phyloP scores from a whole-genome alignment of 2,329 filamentous ascomycete species.

The Xylaria sp. region DNA sequence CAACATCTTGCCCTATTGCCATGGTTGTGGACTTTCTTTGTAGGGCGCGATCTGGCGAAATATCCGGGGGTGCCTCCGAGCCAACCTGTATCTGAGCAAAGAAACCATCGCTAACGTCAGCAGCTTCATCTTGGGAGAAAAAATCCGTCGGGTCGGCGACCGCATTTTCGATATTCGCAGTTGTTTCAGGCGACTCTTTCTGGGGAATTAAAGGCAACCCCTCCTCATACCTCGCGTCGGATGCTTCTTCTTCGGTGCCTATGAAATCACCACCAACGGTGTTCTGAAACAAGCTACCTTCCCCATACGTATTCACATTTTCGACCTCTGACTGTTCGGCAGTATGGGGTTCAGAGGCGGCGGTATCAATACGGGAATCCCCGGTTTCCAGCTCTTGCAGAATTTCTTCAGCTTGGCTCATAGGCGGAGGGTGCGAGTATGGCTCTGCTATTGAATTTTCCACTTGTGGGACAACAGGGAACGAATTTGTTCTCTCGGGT shows the following conservation, averaged over 20 bases:
- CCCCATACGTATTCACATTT: conserved; percentile 34
- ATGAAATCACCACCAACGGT: conserved; percentile 57
- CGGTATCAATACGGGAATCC: conserved; percentile 54
- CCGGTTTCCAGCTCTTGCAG: conserved; percentile 63
- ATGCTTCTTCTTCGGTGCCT: conserved; percentile 54
- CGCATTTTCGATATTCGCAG: conserved; percentile 42
- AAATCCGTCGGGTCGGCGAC: conserved; percentile 44
- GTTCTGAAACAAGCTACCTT: conserved; percentile 45
- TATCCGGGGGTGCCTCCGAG: conserved; percentile 43
- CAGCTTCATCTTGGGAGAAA: conserved; percentile 56
- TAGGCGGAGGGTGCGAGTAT: conserved; percentile 53
- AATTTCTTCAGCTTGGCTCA: conserved; percentile 64
- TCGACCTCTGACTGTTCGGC: conserved; percentile 49
- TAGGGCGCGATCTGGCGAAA: conserved; percentile 51
- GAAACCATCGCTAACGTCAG: conserved; percentile 67
- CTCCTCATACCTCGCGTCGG: conserved; percentile 73
- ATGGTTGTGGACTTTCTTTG: conserved; percentile 77
- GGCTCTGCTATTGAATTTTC: conserved; percentile 46
- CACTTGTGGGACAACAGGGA: conserved; percentile 64
- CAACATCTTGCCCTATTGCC: conserved; percentile 60
- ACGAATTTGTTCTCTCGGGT: conserved; percentile 70
- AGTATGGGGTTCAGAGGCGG: conserved; percentile 52
- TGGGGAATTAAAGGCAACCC: conserved; percentile 70
- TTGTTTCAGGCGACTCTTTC: conserved; percentile 43
- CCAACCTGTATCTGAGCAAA: conserved; percentile 62